Evolutionary conservation across 805 yeast species (phyloP), one percentile per base, ranked within the genome.

Genomic region (Saturnispora silvae): DNA sequence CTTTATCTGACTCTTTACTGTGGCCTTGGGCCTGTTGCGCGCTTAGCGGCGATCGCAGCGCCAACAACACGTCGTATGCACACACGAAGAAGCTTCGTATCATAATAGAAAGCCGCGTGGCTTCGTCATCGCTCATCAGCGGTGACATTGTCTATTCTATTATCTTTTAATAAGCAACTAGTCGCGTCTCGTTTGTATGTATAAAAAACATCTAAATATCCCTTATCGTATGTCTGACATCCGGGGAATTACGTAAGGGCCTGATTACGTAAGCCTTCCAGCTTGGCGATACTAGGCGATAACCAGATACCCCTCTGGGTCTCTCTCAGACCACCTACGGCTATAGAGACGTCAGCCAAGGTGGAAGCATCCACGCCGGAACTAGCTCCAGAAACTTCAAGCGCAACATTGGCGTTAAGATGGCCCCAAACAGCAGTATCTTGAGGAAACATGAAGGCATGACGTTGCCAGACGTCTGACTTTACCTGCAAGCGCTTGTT

Each of bases 361-460:
- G 66, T 70, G 5, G 40, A 45, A 1, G 83, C 67, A 1, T 70
- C 66, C 15, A 74, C 67, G 7, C 70, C 64, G 31, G 65, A 72
- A 0, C 68, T 64, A 19, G 65, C 60, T 9, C 67, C 51, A 2
- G 85, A 79, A 8, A 83, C 65, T 34, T 71, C 63, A 30, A 79
- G 57, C 0, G 86, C 76, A 51, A 77, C 67, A 35, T 60, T 62
- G 19, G 59, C 53, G 50, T 73, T 71, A 27, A 87, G 56, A n/a
- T 69, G 60, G 22, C 61, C 64, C 97, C 97, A 89, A 4, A 81
- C 67, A 13, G 61, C 59, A 40, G 65, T 64, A 46, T 79, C 81
- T 27, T 70, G 67, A 1, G 96, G 96, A 61, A 82, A 80, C 48
- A 81, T 60, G 43, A 80, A 61, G 0, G 89, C 85, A 9, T 75